phyloP scores from a whole-genome alignment of 78 protist genomes.

The Dictyostelium purpureum region DNA sequence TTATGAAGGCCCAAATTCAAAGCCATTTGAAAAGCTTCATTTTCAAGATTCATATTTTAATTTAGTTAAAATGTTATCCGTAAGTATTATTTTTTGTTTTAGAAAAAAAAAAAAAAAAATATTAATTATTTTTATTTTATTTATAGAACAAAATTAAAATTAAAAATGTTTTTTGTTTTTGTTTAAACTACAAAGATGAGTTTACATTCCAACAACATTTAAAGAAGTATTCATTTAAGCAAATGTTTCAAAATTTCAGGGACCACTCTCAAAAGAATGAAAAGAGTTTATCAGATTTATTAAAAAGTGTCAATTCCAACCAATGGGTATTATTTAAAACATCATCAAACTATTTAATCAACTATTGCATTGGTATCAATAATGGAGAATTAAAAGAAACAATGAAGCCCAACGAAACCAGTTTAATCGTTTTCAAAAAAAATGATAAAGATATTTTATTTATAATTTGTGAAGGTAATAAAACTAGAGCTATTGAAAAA shows the following conservation, averaged over 20 bases:
- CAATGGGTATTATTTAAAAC: neutral
- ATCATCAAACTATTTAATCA: neutral
- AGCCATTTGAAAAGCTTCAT: neutral
- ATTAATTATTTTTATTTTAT: neutral
- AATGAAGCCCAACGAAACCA: neutral
- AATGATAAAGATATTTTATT: neutral
- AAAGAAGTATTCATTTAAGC: neutral
- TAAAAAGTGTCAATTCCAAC: neutral
- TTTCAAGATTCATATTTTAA: neutral
- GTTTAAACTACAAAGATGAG: neutral
- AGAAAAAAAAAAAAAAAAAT: neutral
- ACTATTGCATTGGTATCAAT: neutral
- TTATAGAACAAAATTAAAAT: slow-evolving; percentile 21
- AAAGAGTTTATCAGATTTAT: neutral
- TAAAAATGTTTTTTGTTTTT: slow-evolving; percentile 27
- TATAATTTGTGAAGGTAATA: slow-evolving; percentile 21
- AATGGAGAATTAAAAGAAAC: neutral
- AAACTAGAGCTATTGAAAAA: neutral
- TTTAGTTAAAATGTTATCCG: neutral
- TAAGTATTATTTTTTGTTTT: neutral
- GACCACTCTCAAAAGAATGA: neutral
- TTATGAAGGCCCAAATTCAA: slow-evolving; percentile 28
- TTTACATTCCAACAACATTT: neutral
- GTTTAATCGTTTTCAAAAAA: neutral
- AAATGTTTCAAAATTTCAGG: neutral